A percentile compares a stretch with the other conserved stretches of the same genome.
Conservation (phyloP, 164 flowering plant genomes). For the Warburgia ugandensis region DNA sequence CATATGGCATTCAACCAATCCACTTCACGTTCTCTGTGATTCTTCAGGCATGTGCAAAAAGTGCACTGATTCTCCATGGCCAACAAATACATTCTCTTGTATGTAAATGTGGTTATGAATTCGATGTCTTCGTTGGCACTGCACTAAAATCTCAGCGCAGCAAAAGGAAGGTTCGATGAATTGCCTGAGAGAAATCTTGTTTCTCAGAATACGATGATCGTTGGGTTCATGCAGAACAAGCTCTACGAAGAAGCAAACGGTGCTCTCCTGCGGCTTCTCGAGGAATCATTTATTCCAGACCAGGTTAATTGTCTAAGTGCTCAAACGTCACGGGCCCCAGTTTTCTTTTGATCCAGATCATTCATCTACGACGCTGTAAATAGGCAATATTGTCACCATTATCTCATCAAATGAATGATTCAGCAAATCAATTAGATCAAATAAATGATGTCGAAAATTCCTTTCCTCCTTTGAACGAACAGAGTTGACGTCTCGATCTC, state of each 20-base stretch:
- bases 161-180: slow-evolving; percentile 43
- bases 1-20: slow-evolving; percentile 33
- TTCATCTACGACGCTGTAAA: no score
- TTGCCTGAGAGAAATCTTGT: slow-evolving; percentile 55
- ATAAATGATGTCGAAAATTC: no score
- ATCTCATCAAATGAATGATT: no score
- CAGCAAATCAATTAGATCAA: no score
- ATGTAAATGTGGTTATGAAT: slow-evolving; percentile 34
- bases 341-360: no score
- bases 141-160: slow-evolving; percentile 30
- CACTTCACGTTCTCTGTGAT: slow-evolving; percentile 53
- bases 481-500: no score
- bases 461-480: no score
- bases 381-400: no score
- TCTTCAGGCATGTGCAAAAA: slow-evolving; percentile 39
- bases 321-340: no score
- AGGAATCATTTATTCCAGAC: slow-evolving; percentile 25
- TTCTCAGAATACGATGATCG: slow-evolving; percentile 62
- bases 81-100: slow-evolving; percentile 41
- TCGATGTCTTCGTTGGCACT: slow-evolving; percentile 34
- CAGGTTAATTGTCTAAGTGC: slow-evolving; percentile 44
- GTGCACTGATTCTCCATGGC: slow-evolving; percentile 22
- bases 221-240: slow-evolving; percentile 36
- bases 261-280: slow-evolving; percentile 25
- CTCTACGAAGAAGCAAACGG: slow-evolving; percentile 25